phyloP scores from a whole-genome alignment of 192 early-diverging fungal genomes.

The Coemansia javaensis region DNA sequence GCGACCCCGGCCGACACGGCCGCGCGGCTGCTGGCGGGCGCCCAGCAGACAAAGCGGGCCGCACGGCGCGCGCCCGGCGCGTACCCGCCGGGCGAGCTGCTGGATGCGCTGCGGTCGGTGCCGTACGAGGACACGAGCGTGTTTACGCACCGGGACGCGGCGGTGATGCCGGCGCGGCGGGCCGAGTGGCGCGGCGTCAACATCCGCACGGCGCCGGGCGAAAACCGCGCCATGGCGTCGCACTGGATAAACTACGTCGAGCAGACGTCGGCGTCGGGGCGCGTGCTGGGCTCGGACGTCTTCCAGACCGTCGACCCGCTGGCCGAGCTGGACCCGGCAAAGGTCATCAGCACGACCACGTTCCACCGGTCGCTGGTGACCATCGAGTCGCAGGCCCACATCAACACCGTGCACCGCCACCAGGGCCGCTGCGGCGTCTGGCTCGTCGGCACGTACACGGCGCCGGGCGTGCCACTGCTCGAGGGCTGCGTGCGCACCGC shows the following conservation, averaged over 20 bases:
- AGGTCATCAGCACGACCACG: conserved; percentile 36
- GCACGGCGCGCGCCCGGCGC: not conserved
- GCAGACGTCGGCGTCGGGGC: conserved; percentile 26
- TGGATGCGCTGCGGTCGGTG: conserved; percentile 31
- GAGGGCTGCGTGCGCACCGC: conserved; percentile 60
- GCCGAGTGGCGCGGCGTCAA: conserved; percentile 50
- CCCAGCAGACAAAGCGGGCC: not conserved
- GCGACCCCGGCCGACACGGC: conserved; percentile 40
- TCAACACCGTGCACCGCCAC: conserved; percentile 42
- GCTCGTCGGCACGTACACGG: conserved; percentile 57
- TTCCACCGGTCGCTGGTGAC: conserved; percentile 61
- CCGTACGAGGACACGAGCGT: conserved; percentile 39
- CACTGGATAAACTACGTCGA: conserved; percentile 56
- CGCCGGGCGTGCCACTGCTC: conserved; percentile 58
- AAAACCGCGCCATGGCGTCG: conserved; percentile 16
- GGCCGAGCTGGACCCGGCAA: conserved; percentile 26
- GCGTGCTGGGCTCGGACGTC: conserved; percentile 25
- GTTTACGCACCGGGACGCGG: conserved; percentile 37
- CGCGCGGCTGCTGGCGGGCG: conserved; percentile 4
- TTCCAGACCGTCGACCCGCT: conserved; percentile 63
- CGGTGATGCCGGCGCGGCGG: conserved; percentile 34
- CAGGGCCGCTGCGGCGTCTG: conserved; percentile 45
- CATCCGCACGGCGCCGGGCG: conserved; percentile 14
- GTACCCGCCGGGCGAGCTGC: conserved; percentile 14
- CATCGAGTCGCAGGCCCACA: conserved; percentile 47